phyloP scores from a whole-genome alignment of 2,329 filamentous ascomycete species.

The Paraconiothyrium sp. region DNA sequence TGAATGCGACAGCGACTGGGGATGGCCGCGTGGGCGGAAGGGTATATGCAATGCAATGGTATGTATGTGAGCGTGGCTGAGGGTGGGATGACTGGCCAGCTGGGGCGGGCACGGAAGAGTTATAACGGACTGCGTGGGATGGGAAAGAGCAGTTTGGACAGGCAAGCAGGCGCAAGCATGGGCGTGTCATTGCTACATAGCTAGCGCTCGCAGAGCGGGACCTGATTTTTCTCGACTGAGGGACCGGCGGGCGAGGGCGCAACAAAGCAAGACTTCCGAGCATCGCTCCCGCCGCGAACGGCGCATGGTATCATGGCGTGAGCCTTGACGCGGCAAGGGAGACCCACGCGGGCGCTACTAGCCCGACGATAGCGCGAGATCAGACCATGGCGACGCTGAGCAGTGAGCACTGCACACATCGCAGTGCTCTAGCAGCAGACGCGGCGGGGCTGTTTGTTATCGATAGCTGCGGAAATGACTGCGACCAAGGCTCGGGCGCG shows the following conservation, averaged over 20 bases:
- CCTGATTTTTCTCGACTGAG: constrained; percentile 3
- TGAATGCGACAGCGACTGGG: background rate
- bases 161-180: background rate
- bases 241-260: constrained; percentile 5
- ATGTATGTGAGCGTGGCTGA: constrained; percentile 15
- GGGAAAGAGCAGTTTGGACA: background rate
- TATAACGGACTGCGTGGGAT: constrained; percentile 10
- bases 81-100: constrained; percentile 9
- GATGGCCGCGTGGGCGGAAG: constrained; percentile 6
- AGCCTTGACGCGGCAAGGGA: background rate
- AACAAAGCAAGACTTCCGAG: constrained; percentile 15
- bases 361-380: constrained; percentile 8
- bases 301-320: constrained; percentile 9
- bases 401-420: no score
- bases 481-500: constrained; percentile 1
- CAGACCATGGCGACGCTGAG: background rate
- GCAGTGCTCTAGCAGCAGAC: background rate
- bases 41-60: constrained; percentile 4
- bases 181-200: background rate
- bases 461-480: background rate
- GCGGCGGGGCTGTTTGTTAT: background rate
- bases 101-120: background rate
- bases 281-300: constrained; percentile 15
- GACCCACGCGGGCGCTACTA: constrained; percentile 10
- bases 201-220: constrained; percentile 4